Base-by-base conservation (phyloP, 1,284 basidiomycete genomes). In the Abortiporus biennis region DNA sequence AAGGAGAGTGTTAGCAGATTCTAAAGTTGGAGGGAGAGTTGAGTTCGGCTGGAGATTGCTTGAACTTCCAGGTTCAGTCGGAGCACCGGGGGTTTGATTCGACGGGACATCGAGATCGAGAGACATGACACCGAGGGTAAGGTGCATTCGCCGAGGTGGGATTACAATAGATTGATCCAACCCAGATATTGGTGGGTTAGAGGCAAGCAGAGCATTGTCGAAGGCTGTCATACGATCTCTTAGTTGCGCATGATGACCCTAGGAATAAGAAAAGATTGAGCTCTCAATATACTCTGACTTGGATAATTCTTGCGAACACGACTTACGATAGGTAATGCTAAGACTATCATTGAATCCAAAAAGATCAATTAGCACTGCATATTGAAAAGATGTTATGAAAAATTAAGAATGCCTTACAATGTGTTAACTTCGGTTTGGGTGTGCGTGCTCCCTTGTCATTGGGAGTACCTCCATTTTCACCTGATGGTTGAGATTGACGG, bases 71-170 rank as follows among this genome's bases (percentile, higher is more conserved):
- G 20, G 11, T 15, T n/a, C 17, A 20, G 21, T 4, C 24, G 15
- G 31, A 20, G 38, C 19, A 6, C 35, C 35, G 9, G 24, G 17
- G n/a, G n/a, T n/a, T n/a, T n/a, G n/a, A n/a, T n/a, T n/a, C 12
- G 20, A 9, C 9, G 33, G 4, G 0, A 45, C 29, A 5, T 40
- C 39, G 2, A 37, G 9, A 40, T 51, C 49, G 33, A 86, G 72
- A 0, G 71, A 61, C 79, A 87, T 82, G 1, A 84, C 80, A 2
- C 82, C 84, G 2, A 87, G 62, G 0, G 83, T 86, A 43, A 86
- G 60, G 54, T 86, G 84, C 33, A 85, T 59, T 12, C 84, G 59
- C 8, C 78, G 68, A 0, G 83, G 74, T 20, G 77, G 66, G 40
- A 85, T 68, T 38, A 82, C 56, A 51, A 86, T 75, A 2, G 70